Base-by-base conservation (phyloP, 2,329 filamentous ascomycete species). In the Paraphaeosphaeria sporulosa region DNA sequence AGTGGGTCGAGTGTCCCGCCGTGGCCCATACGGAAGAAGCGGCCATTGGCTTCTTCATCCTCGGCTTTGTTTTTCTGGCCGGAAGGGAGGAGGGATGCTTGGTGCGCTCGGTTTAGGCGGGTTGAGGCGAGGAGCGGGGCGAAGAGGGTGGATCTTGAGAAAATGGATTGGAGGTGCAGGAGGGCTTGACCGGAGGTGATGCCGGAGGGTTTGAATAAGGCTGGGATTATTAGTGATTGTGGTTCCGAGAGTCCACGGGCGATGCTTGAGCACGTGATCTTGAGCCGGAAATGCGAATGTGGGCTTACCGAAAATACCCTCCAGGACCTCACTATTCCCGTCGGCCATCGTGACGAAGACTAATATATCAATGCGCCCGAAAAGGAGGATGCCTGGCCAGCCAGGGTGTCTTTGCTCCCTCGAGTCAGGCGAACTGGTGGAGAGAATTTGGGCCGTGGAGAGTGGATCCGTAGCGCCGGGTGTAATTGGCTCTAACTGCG, bases 1-100 rank as follows among this genome's bases (percentile, higher is more conserved):
- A 75, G 55, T 1, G 73, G 72, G 42, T 75, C 73, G 5, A 75
- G 60, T 0, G 73, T 75, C 6, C 72, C 72, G 36, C 71, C 72
- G 40, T 75, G 72, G 3, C 72, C 72, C 48, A 75, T 63, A 23
- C 64, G 69, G 58, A 75, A 74, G 15, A 66, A 64, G 19, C 68
- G 64, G 13, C 65, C 64, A 36, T 65, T 58, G 12, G 55, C 57
- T 59, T 71, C 53, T 47, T 57, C 53, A 25, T 60, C 58, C n/a
- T 60, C 55, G 15, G 38, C 38, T 13, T 52, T 43, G 1, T 47
- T 34, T 25, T 48, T 49, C 30, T 53, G 48, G 10, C 32, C 36
- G 12, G 54, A 17, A 15, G 53, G 21, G 34, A 53, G 48, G 15
- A 53, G 42, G 8, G 47, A 25, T 5, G 55, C 34, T 57, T 60